Evolutionary conservation across 305 asterid species (phyloP), one percentile per base, ranked within the genome.

Genomic region (Petunia hybrid): DNA sequence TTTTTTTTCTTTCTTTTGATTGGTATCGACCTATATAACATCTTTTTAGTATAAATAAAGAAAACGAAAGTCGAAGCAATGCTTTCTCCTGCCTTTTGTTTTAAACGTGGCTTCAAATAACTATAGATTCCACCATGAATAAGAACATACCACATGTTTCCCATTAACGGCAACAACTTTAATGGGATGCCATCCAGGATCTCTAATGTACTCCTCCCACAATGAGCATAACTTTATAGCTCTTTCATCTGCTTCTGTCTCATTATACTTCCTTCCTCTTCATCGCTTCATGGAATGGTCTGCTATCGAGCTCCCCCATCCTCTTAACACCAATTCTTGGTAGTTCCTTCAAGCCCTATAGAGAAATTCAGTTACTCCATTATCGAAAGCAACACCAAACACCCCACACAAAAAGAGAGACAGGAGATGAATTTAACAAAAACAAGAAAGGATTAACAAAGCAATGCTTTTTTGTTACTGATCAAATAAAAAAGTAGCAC

Each of bases 141-240:
- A 38, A 75, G 55, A 75, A 48, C 87, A 78, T 89, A 96, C 98
- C 99, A 90, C 85, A 68, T 42, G 59, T 80, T 82, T 90, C 57
- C 97, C 98, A 48, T 90, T 67, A 83, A 91, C 82, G 41, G 6
- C 14, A 39, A 88, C 88, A 81, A 94, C 98, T 83, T 84, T 90
- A 40, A 91, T 81, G 77, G 98, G 99, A 86, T 97, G 99, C 99
- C 99, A 94, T 83, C 82, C 97, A 16, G 99, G 95, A 87, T 97
- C 95, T 85, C 95, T 88, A 70, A 97, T 98, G 92, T 97, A 93
- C 83, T 97, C 99, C 89, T 93, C 95, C 98, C 98, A 97, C 67
- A 97, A 82, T 1, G 98, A 92, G 93, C 95, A 89, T 88, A 97
- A 77, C 53, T 94, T 98, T 2, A 93, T 83, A 53, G 98, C 98